Evolutionary conservation across 1,139 yeast genomes (phyloP).

Genomic region (Protomyces gravidus): DNA sequence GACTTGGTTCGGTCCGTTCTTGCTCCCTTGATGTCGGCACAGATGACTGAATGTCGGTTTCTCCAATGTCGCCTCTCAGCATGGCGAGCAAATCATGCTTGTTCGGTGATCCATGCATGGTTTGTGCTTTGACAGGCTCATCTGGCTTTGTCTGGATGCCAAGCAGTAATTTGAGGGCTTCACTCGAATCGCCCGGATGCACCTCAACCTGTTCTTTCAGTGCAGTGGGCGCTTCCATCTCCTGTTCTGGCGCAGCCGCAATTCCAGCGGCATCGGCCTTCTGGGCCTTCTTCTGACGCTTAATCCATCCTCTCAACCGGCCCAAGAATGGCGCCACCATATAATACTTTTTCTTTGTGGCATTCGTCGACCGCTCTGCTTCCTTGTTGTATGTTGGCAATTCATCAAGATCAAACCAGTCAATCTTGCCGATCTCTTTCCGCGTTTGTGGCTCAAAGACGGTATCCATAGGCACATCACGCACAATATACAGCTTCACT

Average conservation of each 20-base stretch:
- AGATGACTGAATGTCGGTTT: background rate
- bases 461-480: constrained; percentile 72
- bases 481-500: constrained; percentile 73
- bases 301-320: constrained; percentile 33
- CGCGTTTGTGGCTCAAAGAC: constrained; percentile 74
- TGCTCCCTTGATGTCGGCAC: background rate
- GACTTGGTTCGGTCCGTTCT: background rate
- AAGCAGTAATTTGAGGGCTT: constrained; percentile 18
- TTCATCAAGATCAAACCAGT: constrained; percentile 57
- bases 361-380: constrained; percentile 21
- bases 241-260: background rate
- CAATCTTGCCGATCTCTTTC: constrained; percentile 71
- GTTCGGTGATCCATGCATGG: background rate
- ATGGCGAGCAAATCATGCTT: background rate
- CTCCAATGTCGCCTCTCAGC: background rate
- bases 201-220: background rate
- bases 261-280: background rate
- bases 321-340: constrained; percentile 43
- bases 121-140: background rate
- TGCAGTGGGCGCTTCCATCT: background rate
- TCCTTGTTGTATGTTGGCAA: constrained; percentile 43
- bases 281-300: constrained; percentile 20
- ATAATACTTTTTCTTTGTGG: constrained; percentile 37
- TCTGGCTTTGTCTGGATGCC: constrained; percentile 7
- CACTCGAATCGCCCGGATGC: background rate